Conservation (phyloP, 78 protist genomes). For the Pigoraptor vietnamica region DNA sequence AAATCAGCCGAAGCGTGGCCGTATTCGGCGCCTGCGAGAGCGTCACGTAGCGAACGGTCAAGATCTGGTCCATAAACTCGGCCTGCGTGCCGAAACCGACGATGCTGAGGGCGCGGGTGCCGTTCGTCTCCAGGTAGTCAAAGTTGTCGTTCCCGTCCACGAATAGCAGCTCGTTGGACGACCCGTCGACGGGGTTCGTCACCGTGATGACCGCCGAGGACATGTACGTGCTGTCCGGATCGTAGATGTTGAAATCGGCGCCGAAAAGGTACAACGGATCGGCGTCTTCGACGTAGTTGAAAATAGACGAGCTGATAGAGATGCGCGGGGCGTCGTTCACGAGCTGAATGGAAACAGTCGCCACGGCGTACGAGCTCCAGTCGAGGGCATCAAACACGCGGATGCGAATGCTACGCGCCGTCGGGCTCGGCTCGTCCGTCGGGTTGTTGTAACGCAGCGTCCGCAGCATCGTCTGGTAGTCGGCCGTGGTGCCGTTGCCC, state of each 20-base stretch:
- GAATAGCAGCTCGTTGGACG: neutral
- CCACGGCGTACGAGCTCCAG: neutral
- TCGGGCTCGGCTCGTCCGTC: neutral
- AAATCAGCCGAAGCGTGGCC: neutral
- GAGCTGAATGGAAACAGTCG: neutral
- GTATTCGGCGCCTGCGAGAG: neutral
- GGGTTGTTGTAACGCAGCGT: neutral
- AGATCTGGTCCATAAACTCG: neutral
- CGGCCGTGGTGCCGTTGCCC: neutral
- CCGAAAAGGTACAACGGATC: neutral
- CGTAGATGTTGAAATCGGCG: neutral
- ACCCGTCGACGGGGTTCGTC: neutral
- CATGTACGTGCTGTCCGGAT: neutral
- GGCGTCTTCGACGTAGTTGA: neutral
- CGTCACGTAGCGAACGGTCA: neutral
- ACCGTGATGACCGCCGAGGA: neutral
- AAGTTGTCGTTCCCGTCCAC: neutral
- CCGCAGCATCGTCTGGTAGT: neutral
- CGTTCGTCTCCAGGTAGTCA: neutral
- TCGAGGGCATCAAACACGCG: neutral
- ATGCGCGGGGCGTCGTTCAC: conserved; percentile 1
- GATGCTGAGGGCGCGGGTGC: neutral
- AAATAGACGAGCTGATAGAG: neutral
- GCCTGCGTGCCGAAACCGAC: neutral
- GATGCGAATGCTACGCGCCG: neutral